Conservation (phyloP, 129 eudicot species). For the Artemisia annua region DNA sequence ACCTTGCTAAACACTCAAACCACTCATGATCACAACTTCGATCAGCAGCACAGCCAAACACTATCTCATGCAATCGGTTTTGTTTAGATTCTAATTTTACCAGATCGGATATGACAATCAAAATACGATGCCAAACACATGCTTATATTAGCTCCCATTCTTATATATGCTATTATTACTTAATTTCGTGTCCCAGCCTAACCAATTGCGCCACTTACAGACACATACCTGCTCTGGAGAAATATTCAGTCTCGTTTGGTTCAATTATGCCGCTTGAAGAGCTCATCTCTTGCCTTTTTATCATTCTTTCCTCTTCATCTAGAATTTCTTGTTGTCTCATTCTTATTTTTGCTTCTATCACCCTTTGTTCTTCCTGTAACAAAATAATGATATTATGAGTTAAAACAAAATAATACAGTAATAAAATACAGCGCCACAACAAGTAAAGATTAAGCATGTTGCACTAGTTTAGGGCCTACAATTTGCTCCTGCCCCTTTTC, state of each 20-base stretch:
- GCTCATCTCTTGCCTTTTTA: conserved; percentile 46
- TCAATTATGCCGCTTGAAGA: conserved; percentile 48
- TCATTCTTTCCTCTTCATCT: conserved; percentile 72
- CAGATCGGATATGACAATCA: too few relatives aligned
- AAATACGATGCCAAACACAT: too few relatives aligned
- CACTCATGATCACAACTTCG: too few relatives aligned
- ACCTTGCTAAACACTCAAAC: too few relatives aligned
- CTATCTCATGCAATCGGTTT: too few relatives aligned
- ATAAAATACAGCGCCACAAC: not conserved
- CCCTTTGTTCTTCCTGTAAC: conserved; percentile 91
- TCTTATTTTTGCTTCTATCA: conserved; percentile 98
- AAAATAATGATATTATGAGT: not conserved
- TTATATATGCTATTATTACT: too few relatives aligned
- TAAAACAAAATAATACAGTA: not conserved
- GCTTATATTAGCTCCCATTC: too few relatives aligned
- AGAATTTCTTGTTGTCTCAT: conserved; percentile 84
- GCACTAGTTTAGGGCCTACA: conserved; percentile 40
- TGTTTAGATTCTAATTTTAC: too few relatives aligned
- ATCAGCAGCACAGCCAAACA: too few relatives aligned
- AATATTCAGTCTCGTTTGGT: conserved; percentile 44
- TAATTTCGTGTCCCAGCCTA: too few relatives aligned
- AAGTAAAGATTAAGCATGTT: not conserved
- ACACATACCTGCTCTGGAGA: conserved; percentile 55
- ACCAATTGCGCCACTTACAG: not conserved
- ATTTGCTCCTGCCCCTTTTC: conserved; percentile 92